These are phyloP conservation scores for Neonectria hederae DNA, from an alignment of 2,329 filamentous ascomycete genomes.

Conservation along the genomic window DNA sequence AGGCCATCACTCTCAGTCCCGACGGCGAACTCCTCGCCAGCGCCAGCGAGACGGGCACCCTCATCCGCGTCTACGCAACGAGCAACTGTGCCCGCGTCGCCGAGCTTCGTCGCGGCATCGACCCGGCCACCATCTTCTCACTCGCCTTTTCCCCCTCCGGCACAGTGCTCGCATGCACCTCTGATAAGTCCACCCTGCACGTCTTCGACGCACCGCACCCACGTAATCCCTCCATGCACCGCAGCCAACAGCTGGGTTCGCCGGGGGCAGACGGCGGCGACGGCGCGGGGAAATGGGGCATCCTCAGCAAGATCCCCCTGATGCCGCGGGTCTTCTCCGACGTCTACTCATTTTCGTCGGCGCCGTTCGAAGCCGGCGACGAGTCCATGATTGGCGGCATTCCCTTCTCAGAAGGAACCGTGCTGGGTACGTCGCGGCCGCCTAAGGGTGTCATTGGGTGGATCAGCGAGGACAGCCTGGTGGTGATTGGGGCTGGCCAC, in stretches of 20 bases:
- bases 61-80: slow-evolving; percentile 87
- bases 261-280: slow-evolving; percentile 55
- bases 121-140: slow-evolving; percentile 87
- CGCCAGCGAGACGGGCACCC: slow-evolving; percentile 88
- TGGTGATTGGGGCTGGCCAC: slow-evolving; percentile 81
- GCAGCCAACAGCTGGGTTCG: slow-evolving; percentile 43
- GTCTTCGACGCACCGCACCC: slow-evolving; percentile 84
- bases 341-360: slow-evolving; percentile 83
- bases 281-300: slow-evolving; percentile 81
- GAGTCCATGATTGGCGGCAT: slow-evolving; percentile 65
- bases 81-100: slow-evolving; percentile 81
- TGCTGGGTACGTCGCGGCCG: slow-evolving; percentile 65
- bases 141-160: slow-evolving; percentile 87
- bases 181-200: slow-evolving; percentile 95
- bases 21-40: slow-evolving; percentile 87
- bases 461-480: slow-evolving; percentile 76
- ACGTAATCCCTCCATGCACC: slow-evolving; percentile 50
- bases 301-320: slow-evolving; percentile 83
- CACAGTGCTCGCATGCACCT: slow-evolving; percentile 86
- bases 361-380: slow-evolving; percentile 84
- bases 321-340: slow-evolving; percentile 91
- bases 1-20: slow-evolving; percentile 80
- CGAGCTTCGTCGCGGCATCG: slow-evolving; percentile 88
- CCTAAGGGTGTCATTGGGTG: slow-evolving; percentile 89
- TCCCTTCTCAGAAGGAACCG: slow-evolving; percentile 54